phyloP scores from a whole-genome alignment of 2,329 filamentous ascomycete genomes.

The Colletotrichum salicis region DNA sequence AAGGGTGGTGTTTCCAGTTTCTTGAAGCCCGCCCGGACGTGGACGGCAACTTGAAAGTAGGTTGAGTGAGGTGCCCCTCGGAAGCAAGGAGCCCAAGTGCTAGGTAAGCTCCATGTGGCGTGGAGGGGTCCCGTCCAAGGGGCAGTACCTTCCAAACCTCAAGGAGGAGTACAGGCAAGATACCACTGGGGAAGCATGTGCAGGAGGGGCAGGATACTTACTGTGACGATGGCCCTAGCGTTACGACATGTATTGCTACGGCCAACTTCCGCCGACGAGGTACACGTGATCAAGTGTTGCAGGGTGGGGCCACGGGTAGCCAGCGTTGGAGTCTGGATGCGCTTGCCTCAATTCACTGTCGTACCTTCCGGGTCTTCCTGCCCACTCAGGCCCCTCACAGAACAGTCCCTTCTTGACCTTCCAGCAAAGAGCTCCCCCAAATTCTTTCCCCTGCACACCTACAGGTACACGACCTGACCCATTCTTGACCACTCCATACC shows the following conservation, averaged over 20 bases:
- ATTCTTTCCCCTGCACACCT: not conserved
- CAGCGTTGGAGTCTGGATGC: constrained; percentile 22
- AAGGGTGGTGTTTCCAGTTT: not conserved
- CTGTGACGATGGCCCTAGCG: constrained; percentile 10
- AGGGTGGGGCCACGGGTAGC: constrained; percentile 9
- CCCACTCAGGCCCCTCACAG: constrained; percentile 5
- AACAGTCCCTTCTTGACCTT: constrained; percentile 2
- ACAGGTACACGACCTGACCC: not conserved
- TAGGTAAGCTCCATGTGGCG: constrained; percentile 24
- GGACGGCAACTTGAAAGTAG: too few relatives aligned
- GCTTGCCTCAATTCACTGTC: constrained; percentile 6
- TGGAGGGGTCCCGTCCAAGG: constrained; percentile 18
- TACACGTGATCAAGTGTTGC: constrained; percentile 11
- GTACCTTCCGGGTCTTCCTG: constrained; percentile 15
- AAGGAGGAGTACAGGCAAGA: constrained; percentile 6
- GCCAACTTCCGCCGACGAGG: not conserved
- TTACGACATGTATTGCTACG: not conserved
- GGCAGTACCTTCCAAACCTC: not conserved
- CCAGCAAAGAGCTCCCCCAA: not conserved
- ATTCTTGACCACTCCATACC: not conserved
- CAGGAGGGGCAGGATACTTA: constrained; percentile 32
- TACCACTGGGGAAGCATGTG: constrained; percentile 33
- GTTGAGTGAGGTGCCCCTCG: not conserved
- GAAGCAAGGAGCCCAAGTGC: constrained; percentile 4
- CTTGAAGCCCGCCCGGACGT: not conserved